Percentiles rank a stretch among this genome's conserved stretches.
Conservation (phyloP, 306 rosid species). For the Dalbergia cultrata region DNA sequence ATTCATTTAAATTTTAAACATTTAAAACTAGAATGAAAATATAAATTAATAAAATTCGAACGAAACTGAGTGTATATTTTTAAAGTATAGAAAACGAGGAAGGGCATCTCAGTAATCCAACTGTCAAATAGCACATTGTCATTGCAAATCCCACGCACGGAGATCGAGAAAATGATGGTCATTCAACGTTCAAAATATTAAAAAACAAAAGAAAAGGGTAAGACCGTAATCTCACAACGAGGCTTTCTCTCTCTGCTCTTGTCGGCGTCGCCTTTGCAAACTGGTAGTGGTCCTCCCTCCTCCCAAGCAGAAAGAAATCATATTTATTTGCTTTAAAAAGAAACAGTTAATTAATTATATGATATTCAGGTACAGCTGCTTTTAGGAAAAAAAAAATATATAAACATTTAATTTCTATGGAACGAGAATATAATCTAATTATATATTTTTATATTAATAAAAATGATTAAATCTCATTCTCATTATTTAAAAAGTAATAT, state of each 20-base stretch:
- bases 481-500: too few relatives aligned
- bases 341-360: neutral
- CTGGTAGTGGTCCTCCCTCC: neutral
- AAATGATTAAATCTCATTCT: too few relatives aligned
- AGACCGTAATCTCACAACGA: neutral
- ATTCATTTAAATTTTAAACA: too few relatives aligned
- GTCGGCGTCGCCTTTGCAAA: neutral
- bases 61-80: too few relatives aligned
- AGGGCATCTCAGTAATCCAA: slow-evolving; percentile 5
- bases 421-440: too few relatives aligned
- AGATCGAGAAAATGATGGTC: slow-evolving; percentile 39
- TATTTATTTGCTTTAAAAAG: neutral
- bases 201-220: slow-evolving; percentile 39
- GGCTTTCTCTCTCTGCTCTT: neutral
- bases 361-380: neutral
- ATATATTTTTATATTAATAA: too few relatives aligned
- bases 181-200: neutral
- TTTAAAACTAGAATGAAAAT: too few relatives aligned
- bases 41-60: too few relatives aligned
- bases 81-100: neutral
- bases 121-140: neutral
- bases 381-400: neutral
- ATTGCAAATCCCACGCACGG: slow-evolving; percentile 9
- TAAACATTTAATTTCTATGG: too few relatives aligned
- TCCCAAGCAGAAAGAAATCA: neutral